Evolutionary conservation across 176 grass and related monocot genomes (phyloP), one percentile per base, ranked within the genome.

Genomic region (Metroxylon sagu): DNA sequence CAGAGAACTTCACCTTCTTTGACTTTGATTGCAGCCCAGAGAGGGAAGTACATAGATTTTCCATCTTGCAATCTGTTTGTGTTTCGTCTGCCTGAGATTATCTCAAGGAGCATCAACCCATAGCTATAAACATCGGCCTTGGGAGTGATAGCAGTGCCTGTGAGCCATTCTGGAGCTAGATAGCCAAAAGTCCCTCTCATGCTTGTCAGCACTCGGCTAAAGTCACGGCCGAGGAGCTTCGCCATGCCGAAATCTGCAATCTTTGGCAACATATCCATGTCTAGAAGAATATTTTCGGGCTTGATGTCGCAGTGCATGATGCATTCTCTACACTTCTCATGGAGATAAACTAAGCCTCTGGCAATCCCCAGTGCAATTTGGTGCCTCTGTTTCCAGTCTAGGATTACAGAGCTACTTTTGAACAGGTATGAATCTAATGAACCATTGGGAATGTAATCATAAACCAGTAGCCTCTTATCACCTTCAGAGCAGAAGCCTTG

Each of bases 151-250:
- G 31, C 62, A 18, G 18, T 23, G 48, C 75, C 79, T 0, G 71
- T 19, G 3, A 87, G 75, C 84, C 84, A 87, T 55, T 87, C 84
- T 49, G 75, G 67, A 26, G 79, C 79, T 19, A 87, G 79, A 51
- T 82, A 87, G 1, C 79, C 84, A n/a, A 87, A 53, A 51, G 83
- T 86, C 52, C 78, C 83, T 18, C 78, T 65, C 83, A 82, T 81
- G 74, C 74, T 81, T 31, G 83, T 86, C 69, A 60, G 58, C 7
- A 29, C 58, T 3, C 58, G 58, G 58, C 58, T 60, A n/a, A 60
- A 60, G 30, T 60, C 58, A n/a, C 3, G 58, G 31, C 58, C 28
- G 28, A 60, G 27, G 28, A 60, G 58, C 28, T 60, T 60, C 17
- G 58, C 58, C 58, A 60, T 60, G 8, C 58, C 58, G 18, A 60